Evolutionary conservation across 768 basidiomycete species (phyloP).

Genomic region (Cantharellus cinnabarinus): DNA sequence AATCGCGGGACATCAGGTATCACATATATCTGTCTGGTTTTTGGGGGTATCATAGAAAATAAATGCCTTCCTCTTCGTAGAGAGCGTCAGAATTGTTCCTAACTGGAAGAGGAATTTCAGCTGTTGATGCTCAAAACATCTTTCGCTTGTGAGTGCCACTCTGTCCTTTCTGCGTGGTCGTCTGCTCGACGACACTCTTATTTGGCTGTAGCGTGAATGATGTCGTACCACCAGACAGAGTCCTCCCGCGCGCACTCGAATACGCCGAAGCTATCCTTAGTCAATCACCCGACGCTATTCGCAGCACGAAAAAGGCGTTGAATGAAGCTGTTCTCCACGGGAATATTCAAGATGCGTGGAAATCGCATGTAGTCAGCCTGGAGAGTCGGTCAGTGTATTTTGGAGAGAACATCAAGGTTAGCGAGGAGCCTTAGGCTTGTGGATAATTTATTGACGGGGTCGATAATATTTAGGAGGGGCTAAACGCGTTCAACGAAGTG

Average conservation of each 20-base stretch:
- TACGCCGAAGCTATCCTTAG: slow-evolving; percentile 36
- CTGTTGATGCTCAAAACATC: slow-evolving; percentile 42
- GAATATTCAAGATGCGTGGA: slow-evolving; percentile 31
- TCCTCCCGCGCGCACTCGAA: slow-evolving; percentile 40
- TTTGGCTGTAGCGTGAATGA: slow-evolving; percentile 36
- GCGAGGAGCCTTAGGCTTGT: slow-evolving; percentile 6
- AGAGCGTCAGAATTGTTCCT: slow-evolving; percentile 59
- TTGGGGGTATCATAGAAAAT: slow-evolving; percentile 1
- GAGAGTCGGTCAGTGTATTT: slow-evolving; percentile 34
- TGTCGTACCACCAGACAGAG: slow-evolving; percentile 35
- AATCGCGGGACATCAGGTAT: slow-evolving; percentile 57
- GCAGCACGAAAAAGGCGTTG: slow-evolving; percentile 52
- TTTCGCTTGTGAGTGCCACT: slow-evolving; percentile 45
- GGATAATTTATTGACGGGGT: background rate
- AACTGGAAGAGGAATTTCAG: slow-evolving; percentile 44
- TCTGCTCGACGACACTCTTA: background rate
- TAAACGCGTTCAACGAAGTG: slow-evolving; percentile 48
- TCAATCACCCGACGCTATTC: slow-evolving; percentile 66
- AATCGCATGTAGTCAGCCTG: slow-evolving; percentile 24
- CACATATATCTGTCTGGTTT: slow-evolving; percentile 1
- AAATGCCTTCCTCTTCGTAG: slow-evolving; percentile 18
- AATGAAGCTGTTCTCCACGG: slow-evolving; percentile 30
- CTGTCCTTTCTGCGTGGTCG: background rate
- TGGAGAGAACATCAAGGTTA: slow-evolving; percentile 51
- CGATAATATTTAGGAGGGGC: slow-evolving; percentile 32